Evolutionary conservation across 1,139 yeast genomes (phyloP).

Genomic region (Protomyces inundatus): DNA sequence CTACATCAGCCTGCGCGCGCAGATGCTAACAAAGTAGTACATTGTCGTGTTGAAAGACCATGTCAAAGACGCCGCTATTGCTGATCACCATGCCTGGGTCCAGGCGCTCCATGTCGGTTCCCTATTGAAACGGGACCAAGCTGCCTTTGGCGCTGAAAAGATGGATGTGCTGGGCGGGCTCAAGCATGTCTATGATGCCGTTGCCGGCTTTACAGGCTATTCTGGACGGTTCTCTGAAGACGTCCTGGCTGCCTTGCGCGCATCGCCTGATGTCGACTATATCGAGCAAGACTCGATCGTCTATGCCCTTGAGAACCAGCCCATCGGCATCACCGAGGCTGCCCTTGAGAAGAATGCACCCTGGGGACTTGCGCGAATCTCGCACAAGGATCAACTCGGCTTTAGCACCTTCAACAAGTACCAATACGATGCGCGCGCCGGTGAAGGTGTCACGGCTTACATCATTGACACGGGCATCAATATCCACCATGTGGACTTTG

Average conservation of each 20-base stretch:
- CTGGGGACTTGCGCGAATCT: constrained; percentile 93
- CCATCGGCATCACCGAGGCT: constrained; percentile 9
- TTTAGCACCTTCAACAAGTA: constrained; percentile 81
- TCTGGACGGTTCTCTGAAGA: constrained; percentile 44
- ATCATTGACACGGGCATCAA: constrained; percentile 92
- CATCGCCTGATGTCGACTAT: constrained; percentile 65
- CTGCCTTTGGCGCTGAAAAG: constrained; percentile 44
- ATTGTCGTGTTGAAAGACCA: constrained; percentile 69
- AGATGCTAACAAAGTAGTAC: constrained; percentile 40
- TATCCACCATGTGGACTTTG: constrained; percentile 73
- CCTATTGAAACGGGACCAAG: constrained; percentile 37
- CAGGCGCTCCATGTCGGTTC: constrained; percentile 45
- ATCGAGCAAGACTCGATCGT: constrained; percentile 80
- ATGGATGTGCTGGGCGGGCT: constrained; percentile 47
- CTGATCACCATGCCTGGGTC: constrained; percentile 63
- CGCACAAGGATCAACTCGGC: constrained; percentile 75
- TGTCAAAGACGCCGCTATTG: constrained; percentile 48
- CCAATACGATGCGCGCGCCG: constrained; percentile 75
- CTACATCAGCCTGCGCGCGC: neutral
- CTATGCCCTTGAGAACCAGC: constrained; percentile 47
- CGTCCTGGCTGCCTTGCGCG: constrained; percentile 64
- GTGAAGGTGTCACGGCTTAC: constrained; percentile 84
- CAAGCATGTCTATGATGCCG: constrained; percentile 59
- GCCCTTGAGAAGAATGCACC: constrained; percentile 57
- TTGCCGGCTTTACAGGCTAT: constrained; percentile 43